phyloP scores from a whole-genome alignment of 1,284 basidiomycete species.

The Moesziomyces parantarcticus region DNA sequence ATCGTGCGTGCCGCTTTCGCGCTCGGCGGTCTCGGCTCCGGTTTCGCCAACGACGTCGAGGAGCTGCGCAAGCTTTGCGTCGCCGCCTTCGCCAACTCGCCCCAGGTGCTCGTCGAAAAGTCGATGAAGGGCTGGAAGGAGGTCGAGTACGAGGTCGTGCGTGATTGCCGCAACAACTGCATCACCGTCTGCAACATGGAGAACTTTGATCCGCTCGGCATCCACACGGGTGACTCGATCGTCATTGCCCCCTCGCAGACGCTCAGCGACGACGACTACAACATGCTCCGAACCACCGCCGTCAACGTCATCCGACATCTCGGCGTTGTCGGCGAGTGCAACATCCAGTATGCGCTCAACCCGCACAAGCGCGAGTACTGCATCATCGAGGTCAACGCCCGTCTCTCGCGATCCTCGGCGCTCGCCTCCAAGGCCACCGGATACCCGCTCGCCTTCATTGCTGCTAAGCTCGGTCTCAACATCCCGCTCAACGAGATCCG shows the following conservation, averaged over 20 bases:
- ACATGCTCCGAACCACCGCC: slow-evolving; percentile 97
- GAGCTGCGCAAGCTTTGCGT: slow-evolving; percentile 85
- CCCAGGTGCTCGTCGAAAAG: slow-evolving; percentile 96
- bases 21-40: slow-evolving; percentile 91
- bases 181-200: slow-evolving; percentile 99
- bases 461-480: slow-evolving; percentile 94
- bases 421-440: slow-evolving; percentile 98
- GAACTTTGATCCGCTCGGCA: slow-evolving; percentile 99
- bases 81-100: slow-evolving; percentile 89
- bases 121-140: slow-evolving; percentile 98
- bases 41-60: slow-evolving; percentile 89
- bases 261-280: slow-evolving; percentile 86
- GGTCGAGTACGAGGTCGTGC: slow-evolving; percentile 99
- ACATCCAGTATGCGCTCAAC: slow-evolving; percentile 98
- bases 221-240: slow-evolving; percentile 99
- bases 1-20: slow-evolving; percentile 97
- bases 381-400: slow-evolving; percentile 99
- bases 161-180: slow-evolving; percentile 96
- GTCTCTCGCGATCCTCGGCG: slow-evolving; percentile 95
- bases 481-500: slow-evolving; percentile 98
- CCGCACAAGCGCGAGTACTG: slow-evolving; percentile 95
- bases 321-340: slow-evolving; percentile 97
- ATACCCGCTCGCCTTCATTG: slow-evolving; percentile 97
- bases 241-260: slow-evolving; percentile 98
- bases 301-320: slow-evolving; percentile 98